These are phyloP conservation scores for Barbarea vulgaris DNA, from an alignment of 345 rosid species.

Conservation along the genomic window DNA sequence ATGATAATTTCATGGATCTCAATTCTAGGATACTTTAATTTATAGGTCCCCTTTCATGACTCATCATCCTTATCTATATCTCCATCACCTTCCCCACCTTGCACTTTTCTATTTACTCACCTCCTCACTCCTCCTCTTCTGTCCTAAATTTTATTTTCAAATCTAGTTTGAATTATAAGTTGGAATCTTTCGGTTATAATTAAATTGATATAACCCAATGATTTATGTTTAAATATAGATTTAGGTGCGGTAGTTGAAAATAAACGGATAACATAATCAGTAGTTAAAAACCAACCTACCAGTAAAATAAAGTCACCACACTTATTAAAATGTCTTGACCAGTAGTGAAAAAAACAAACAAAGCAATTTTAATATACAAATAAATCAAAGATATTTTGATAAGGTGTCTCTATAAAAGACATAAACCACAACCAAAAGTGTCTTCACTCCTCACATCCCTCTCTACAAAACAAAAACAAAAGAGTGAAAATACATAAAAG, in stretches of 20 bases:
- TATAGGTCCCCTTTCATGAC: constrained; percentile 44
- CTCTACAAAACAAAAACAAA: neutral
- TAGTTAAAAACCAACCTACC: neutral
- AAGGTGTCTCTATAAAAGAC: constrained; percentile 35
- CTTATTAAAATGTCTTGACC: neutral
- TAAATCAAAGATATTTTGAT: constrained; percentile 34
- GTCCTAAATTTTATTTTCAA: neutral
- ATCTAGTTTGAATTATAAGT: neutral
- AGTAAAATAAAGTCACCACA: neutral
- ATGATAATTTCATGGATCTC: constrained; percentile 2
- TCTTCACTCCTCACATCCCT: constrained; percentile 25
- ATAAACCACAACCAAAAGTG: constrained; percentile 1
- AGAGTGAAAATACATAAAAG: neutral
- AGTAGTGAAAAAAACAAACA: neutral
- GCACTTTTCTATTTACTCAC: constrained; percentile 27
- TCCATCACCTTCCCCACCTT: constrained; percentile 37
- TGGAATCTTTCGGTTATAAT: neutral
- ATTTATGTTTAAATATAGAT: neutral
- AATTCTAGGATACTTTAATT: constrained; percentile 18
- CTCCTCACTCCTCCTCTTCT: neutral
- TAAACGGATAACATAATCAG: neutral
- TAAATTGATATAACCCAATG: neutral
- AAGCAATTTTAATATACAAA: neutral
- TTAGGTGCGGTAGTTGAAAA: neutral
- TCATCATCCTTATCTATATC: constrained; percentile 61